A percentile compares a stretch with the other conserved stretches of the same genome.
Evolutionary conservation across 805 yeast genomes (phyloP).

Genomic region (Lachancea quebecensis): DNA sequence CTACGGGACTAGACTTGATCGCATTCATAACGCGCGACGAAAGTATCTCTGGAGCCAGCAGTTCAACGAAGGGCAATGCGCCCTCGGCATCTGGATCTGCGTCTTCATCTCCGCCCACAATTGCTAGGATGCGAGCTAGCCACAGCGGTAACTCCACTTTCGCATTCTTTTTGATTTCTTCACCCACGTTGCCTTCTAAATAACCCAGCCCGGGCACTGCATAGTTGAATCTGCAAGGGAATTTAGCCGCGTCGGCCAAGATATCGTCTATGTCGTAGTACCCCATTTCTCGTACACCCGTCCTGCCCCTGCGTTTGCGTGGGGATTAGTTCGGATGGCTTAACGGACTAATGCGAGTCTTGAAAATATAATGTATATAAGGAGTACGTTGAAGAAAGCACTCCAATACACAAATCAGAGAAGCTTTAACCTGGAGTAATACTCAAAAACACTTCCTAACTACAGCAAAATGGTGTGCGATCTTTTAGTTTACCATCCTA

Average conservation of each 20-base stretch:
- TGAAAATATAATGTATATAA: not conserved
- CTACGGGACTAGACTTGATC: slow-evolving; percentile 61
- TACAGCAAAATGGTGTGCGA: slow-evolving; percentile 53
- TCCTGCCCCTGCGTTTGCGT: not conserved
- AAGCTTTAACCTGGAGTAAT: too few species aligned
- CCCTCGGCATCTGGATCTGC: slow-evolving; percentile 20
- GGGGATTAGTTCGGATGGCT: too few species aligned
- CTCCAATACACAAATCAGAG: not conserved
- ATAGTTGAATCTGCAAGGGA: slow-evolving; percentile 74
- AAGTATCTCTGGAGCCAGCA: slow-evolving; percentile 67
- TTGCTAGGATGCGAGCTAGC: slow-evolving; percentile 76
- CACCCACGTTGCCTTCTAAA: slow-evolving; percentile 70
- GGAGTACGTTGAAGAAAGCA: not conserved
- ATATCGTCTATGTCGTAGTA: slow-evolving; percentile 78
- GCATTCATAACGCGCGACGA: slow-evolving; percentile 67
- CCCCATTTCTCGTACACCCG: slow-evolving; percentile 22
- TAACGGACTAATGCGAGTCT: not conserved
- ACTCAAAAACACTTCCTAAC: not conserved
- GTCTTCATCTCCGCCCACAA: slow-evolving; percentile 31
- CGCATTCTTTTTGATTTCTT: slow-evolving; percentile 45
- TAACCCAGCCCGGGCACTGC: slow-evolving; percentile 85
- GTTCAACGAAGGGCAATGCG: slow-evolving; percentile 49
- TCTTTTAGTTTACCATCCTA: slow-evolving; percentile 67
- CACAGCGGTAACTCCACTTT: slow-evolving; percentile 79
- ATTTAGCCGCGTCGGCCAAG: slow-evolving; percentile 59